phyloP scores from a whole-genome alignment of 352 stramenopile genomes.

The Phytopythium litorale region DNA sequence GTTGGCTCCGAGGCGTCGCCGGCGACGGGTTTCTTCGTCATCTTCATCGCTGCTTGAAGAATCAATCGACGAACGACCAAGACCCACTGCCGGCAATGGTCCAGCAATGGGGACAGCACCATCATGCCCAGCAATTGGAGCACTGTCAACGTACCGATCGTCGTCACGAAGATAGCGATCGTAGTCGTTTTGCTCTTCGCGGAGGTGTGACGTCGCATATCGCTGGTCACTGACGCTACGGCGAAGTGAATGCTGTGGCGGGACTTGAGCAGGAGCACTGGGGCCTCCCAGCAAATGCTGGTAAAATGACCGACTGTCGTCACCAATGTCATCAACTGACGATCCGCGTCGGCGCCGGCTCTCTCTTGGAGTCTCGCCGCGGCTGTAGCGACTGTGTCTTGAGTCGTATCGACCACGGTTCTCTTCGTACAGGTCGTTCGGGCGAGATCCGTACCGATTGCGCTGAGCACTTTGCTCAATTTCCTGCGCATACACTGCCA shows the following conservation, averaged over 20 bases:
- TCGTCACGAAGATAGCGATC: background rate
- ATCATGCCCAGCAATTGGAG: background rate
- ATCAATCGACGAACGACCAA: slow-evolving; percentile 1
- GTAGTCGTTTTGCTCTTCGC: background rate
- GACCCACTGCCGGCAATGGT: background rate
- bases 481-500: slow-evolving; percentile 70
- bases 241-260: slow-evolving; percentile 4
- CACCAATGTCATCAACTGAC: slow-evolving; percentile 4
- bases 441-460: background rate
- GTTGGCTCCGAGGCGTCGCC: background rate
- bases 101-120: background rate
- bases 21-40: slow-evolving; percentile 1
- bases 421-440: background rate
- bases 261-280: background rate
- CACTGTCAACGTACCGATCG: background rate
- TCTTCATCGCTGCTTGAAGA: slow-evolving; percentile 11
- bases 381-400: slow-evolving; percentile 12
- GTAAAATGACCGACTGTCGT: slow-evolving; percentile 8
- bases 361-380: slow-evolving; percentile 4
- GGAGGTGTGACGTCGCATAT: background rate
- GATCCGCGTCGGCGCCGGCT: slow-evolving; percentile 2
- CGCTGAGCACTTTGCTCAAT: slow-evolving; percentile 29
- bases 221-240: slow-evolving; percentile 10
- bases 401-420: background rate
- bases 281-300: background rate